Conservation (phyloP, 192 early-diverging fungal genomes). For the Rhizophagus clarus region DNA sequence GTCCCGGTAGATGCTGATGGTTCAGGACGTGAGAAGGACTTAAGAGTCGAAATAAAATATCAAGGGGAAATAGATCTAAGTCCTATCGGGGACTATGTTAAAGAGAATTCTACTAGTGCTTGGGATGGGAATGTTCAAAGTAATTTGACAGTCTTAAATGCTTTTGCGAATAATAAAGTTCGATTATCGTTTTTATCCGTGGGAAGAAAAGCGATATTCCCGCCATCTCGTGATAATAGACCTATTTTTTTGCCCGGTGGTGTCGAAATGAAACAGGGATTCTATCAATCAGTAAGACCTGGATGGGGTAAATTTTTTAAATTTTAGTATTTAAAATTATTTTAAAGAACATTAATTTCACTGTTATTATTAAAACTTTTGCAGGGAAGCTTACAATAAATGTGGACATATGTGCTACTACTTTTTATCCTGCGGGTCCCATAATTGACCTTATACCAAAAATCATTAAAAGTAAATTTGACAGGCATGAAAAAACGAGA, state of each 20-base stretch:
- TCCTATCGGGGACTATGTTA: background rate
- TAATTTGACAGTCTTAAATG: background rate
- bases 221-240: background rate
- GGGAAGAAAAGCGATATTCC: constrained; percentile 14
- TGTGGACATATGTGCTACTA: constrained; percentile 66
- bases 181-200: background rate
- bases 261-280: constrained; percentile 87
- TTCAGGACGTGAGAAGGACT: background rate
- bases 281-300: constrained; percentile 82
- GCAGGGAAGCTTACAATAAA: constrained; percentile 61
- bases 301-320: constrained; percentile 49
- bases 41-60: background rate
- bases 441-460: constrained; percentile 69
- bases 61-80: background rate
- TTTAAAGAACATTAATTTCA: background rate
- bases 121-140: constrained; percentile 8
- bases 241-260: constrained; percentile 56
- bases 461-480: constrained; percentile 44
- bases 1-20: background rate
- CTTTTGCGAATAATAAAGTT: constrained; percentile 8
- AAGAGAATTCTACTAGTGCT: background rate
- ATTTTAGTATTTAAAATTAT: background rate
- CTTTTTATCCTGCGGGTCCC: constrained; percentile 64
- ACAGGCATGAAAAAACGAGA: constrained; percentile 1
- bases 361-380: background rate